Percentiles rank a stretch among this genome's conserved stretches.
phyloP scores from a whole-genome alignment of 2,329 filamentous ascomycete species.

The Aspergillus carbonarius region DNA sequence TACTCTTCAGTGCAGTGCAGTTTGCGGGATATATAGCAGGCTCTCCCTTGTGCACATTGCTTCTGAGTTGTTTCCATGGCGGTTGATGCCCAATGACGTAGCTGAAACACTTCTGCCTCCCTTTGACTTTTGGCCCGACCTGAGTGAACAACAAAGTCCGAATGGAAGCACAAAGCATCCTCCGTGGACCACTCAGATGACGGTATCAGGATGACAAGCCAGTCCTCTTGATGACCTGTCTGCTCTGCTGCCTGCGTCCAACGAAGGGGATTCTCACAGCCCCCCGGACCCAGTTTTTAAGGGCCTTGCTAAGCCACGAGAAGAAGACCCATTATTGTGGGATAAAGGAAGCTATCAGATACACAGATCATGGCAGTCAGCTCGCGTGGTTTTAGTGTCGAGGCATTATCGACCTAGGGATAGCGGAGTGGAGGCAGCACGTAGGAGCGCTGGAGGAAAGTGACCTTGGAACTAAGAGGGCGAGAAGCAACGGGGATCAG shows the following conservation, averaged over 20 bases:
- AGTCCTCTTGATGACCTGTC: conserved; percentile 4
- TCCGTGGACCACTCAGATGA: conserved; percentile 9
- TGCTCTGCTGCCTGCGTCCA: conserved; percentile 3
- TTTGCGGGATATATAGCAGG: conserved; percentile 4
- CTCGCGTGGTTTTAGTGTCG: neutral
- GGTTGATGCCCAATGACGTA: conserved; percentile 27
- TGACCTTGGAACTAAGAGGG: neutral
- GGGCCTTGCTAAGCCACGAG: neutral
- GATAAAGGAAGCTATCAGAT: neutral
- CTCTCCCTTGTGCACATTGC: conserved; percentile 8
- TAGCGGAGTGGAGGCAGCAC: neutral
- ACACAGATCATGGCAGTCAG: neutral
- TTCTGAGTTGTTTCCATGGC: conserved; percentile 5
- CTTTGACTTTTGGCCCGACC: conserved; percentile 1
- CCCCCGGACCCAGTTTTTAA: neutral
- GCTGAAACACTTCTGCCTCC: conserved; percentile 10
- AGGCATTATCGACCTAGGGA: neutral
- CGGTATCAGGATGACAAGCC: neutral
- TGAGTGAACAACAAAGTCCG: conserved; percentile 2
- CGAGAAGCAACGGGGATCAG: conserved; percentile 13
- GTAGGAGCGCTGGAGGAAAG: neutral
- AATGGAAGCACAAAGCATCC: neutral
- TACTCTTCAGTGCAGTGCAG: neutral
- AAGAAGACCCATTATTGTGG: neutral
- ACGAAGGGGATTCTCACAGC: conserved; percentile 3